phyloP scores from a whole-genome alignment of 2,329 filamentous ascomycete genomes.

The Epichloe glyceriae region DNA sequence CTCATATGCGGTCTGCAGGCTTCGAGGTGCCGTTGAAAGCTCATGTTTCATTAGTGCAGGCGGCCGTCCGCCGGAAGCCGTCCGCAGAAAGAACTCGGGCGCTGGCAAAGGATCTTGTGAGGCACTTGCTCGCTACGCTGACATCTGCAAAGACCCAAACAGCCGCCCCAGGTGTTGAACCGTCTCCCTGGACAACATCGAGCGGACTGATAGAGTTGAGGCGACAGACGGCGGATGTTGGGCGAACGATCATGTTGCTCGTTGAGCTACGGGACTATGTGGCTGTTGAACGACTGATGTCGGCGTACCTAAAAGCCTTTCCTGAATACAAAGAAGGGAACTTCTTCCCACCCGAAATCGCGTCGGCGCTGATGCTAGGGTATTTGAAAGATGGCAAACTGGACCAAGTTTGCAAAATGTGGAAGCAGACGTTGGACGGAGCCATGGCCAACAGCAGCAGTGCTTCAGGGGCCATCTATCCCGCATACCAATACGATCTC shows the following conservation, averaged over 20 bases:
- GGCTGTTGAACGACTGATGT: constrained; percentile 43
- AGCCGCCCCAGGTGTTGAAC: not conserved
- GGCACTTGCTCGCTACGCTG: constrained; percentile 15
- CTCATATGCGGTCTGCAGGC: constrained; percentile 29
- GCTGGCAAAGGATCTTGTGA: constrained; percentile 17
- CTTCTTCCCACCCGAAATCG: constrained; percentile 38
- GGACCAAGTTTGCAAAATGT: constrained; percentile 50
- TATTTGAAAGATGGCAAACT: constrained; percentile 45
- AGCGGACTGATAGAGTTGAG: constrained; percentile 13
- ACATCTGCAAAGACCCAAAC: not conserved
- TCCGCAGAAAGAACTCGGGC: constrained; percentile 13
- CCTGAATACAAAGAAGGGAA: constrained; percentile 19
- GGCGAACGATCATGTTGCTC: constrained; percentile 21
- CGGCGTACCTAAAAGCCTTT: constrained; percentile 34
- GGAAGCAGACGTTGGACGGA: constrained; percentile 46
- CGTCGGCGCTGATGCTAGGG: constrained; percentile 55
- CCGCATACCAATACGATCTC: constrained; percentile 39
- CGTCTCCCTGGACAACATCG: constrained; percentile 3
- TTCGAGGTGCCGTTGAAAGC: constrained; percentile 30
- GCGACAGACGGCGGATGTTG: constrained; percentile 17
- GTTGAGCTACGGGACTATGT: constrained; percentile 30
- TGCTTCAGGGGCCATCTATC: constrained; percentile 22
- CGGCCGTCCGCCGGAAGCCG: constrained; percentile 17
- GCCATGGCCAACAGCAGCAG: constrained; percentile 26
- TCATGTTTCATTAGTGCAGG: constrained; percentile 29